phyloP scores from a whole-genome alignment of 495 filamentous ascomycete species.

The Jackrogersella minutella region DNA sequence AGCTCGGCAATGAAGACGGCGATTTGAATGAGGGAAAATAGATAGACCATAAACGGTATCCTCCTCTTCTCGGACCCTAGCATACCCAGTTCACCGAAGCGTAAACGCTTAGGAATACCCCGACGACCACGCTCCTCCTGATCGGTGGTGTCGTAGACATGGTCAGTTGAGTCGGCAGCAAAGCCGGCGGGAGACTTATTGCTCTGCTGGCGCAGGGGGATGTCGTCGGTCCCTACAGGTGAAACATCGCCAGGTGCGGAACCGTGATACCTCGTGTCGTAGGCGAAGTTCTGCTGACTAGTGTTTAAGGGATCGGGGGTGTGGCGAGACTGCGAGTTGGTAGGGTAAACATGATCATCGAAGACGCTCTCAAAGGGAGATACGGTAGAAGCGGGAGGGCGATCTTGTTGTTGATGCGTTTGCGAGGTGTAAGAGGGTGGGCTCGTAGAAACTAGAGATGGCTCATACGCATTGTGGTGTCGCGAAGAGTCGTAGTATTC shows the following conservation, averaged over 20 bases:
- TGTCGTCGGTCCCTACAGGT: constrained; percentile 64
- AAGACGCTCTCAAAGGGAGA: constrained; percentile 66
- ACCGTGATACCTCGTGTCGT: constrained; percentile 66
- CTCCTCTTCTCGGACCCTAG: constrained; percentile 57
- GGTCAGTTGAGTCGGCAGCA: constrained; percentile 56
- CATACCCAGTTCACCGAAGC: constrained; percentile 60
- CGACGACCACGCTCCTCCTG: constrained; percentile 31
- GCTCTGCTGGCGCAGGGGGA: constrained; percentile 66
- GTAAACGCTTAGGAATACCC: constrained; percentile 45
- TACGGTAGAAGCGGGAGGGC: constrained; percentile 39
- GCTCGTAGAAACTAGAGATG: constrained; percentile 36
- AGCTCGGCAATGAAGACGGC: constrained; percentile 91
- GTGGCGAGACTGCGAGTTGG: constrained; percentile 51
- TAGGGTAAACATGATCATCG: constrained; percentile 68
- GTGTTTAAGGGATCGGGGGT: constrained; percentile 31
- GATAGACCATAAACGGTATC: constrained; percentile 85
- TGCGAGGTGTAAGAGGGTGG: constrained; percentile 44
- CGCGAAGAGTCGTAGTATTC: constrained; percentile 72
- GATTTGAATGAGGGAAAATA: constrained; percentile 78
- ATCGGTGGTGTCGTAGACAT: constrained; percentile 57
- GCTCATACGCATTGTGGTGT: constrained; percentile 43
- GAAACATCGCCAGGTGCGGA: constrained; percentile 48
- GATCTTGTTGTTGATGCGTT: constrained; percentile 54
- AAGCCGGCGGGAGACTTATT: constrained; percentile 44
- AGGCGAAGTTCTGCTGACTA: constrained; percentile 55